These are phyloP conservation scores for Candida silvatica DNA, from an alignment of 805 yeast genomes.

Conservation along the genomic window DNA sequence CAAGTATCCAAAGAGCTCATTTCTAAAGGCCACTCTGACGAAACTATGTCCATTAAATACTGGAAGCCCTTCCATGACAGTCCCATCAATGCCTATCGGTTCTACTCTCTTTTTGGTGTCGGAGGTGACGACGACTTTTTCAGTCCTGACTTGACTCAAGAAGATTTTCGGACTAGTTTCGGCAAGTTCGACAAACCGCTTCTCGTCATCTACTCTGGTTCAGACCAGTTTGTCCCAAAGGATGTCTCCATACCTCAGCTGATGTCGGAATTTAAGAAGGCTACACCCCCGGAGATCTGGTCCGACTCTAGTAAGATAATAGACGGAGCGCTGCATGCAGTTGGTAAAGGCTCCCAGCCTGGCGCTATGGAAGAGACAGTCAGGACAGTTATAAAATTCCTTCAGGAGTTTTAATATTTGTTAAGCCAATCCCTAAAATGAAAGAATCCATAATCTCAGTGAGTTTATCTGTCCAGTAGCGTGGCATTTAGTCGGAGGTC, in stretches of 20 bases:
- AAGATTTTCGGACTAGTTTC: slow-evolving; percentile 37
- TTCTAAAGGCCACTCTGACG: slow-evolving; percentile 32
- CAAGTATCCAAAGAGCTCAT: slow-evolving; percentile 30
- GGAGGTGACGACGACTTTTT: slow-evolving; percentile 80
- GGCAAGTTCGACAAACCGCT: slow-evolving; percentile 43
- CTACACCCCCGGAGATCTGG: slow-evolving; percentile 37
- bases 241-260: slow-evolving; percentile 38
- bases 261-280: slow-evolving; percentile 39
- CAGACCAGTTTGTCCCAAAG: slow-evolving; percentile 57
- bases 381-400: slow-evolving; percentile 8
- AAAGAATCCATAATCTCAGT: too few relatives aligned
- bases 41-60: slow-evolving; percentile 45
- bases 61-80: slow-evolving; percentile 37
- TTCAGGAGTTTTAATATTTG: slow-evolving; percentile 1
- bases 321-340: slow-evolving; percentile 49
- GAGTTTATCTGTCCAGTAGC: too few relatives aligned
- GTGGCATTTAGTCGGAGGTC: too few relatives aligned
- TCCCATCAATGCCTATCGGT: slow-evolving; percentile 64
- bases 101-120: slow-evolving; percentile 47
- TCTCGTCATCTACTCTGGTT: slow-evolving; percentile 47
- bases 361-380: slow-evolving; percentile 9
- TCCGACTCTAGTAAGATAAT: slow-evolving; percentile 45
- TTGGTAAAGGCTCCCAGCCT: slow-evolving; percentile 32
- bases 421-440: too few relatives aligned
- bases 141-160: slow-evolving; percentile 41